Base-by-base conservation (phyloP, 257 asterid genomes). In the Gentiana straminea region DNA sequence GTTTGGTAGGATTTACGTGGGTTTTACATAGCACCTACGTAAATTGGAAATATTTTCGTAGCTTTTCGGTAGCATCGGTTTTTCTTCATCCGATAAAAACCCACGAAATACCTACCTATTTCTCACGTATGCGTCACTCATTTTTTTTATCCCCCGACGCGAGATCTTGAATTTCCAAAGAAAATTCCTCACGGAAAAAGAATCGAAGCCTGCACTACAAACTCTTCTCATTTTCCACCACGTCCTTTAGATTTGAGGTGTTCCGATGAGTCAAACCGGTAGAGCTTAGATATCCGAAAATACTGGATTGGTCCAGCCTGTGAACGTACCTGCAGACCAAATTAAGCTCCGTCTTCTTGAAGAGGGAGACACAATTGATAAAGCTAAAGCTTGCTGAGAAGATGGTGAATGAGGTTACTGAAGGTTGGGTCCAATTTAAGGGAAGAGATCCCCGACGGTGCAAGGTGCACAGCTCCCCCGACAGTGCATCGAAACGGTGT, bases 341-440 rank as follows among this genome's bases (percentile, higher is more conserved):
- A 65, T 82, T 68, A 76, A 63, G 60, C 81, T 55, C 9, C 84
- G 74, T 2, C 89, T 81, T 63, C 66, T 76, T 1, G 81, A 74
- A 8, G 84, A 72, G 50, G 83, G 81, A 3, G 89, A 75, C 8
- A 83, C 68, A 47, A 83, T 60, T 54, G 89, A 78, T 24, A 94
- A 81, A 34, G 89, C 89, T 6, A 78, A 43, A 13, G 89, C 54
- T 55, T 79, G 94, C 2, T 94, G 76, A 59, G 80, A 81, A 58
- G 94, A 79, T n/a, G 95, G 86, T n/a, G 89, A 70, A 34, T 75
- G 95, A 8, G 86, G 77, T 15, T 57, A 78, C 69, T 5, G 84
- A 76, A 49, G 95, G 77, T 11, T 84, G 94, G 34, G 84, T 69
- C 89, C 87, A 87, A 61, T 77, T 86, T 49, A 83, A 66, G n/a